Evolutionary conservation across 75 land plant genomes (phyloP).

Genomic region (Picea sitchensis): DNA sequence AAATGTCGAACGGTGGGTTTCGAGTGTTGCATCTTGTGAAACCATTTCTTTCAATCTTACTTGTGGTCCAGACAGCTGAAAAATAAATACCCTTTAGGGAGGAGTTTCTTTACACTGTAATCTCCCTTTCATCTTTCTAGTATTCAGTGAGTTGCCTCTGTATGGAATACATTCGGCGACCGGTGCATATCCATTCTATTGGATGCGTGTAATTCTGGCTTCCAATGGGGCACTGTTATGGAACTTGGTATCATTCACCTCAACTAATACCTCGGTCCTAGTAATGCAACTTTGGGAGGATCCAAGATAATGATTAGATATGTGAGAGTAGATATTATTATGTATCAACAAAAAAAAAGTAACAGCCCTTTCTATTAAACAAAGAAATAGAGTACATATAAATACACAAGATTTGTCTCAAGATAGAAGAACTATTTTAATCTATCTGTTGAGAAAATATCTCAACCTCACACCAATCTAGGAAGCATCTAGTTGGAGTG

Average conservation of each 20-base stretch:
- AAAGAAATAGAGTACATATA: too few relatives aligned
- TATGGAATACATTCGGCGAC: slow-evolving; percentile 61
- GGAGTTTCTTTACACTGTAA: slow-evolving; percentile 61
- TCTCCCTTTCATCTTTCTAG: slow-evolving; percentile 55
- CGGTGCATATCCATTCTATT: slow-evolving; percentile 58
- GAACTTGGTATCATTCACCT: slow-evolving; percentile 48
- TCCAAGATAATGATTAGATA: slow-evolving; percentile 30
- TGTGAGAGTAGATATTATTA: too few relatives aligned
- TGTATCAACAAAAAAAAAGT: too few relatives aligned
- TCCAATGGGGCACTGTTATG: slow-evolving; percentile 64
- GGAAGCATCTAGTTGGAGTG: too few relatives aligned
- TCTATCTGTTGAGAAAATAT: too few relatives aligned
- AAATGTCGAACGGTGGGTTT: slow-evolving; percentile 36
- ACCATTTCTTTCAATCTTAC: slow-evolving; percentile 57
- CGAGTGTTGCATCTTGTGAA: slow-evolving; percentile 50
- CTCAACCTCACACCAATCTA: too few relatives aligned
- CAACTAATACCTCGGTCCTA: slow-evolving; percentile 50
- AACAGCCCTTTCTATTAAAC: too few relatives aligned
- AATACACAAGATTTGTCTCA: too few relatives aligned
- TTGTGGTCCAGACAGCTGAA: slow-evolving; percentile 49
- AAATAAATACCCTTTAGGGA: slow-evolving; percentile 56
- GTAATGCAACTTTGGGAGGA: slow-evolving; percentile 58
- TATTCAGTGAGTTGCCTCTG: slow-evolving; percentile 52
- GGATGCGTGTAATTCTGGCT: slow-evolving; percentile 59
- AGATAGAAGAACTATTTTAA: too few relatives aligned